Conservation (phyloP, 129 eudicot genomes). For the Chrysanthemum lavandulifolium region DNA sequence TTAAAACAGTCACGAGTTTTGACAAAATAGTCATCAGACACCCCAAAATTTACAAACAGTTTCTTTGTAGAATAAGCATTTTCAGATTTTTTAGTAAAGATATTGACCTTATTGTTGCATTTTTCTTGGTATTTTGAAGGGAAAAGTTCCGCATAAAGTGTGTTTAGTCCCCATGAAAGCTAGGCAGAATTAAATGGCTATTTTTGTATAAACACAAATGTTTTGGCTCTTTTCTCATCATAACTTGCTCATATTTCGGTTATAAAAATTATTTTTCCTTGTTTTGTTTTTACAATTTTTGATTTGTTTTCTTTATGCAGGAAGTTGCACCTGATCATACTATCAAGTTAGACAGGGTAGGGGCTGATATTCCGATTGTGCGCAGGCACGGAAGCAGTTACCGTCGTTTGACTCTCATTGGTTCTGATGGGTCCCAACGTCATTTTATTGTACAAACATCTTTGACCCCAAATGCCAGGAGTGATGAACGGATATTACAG, state of each 20-base stretch:
- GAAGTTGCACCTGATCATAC: slow-evolving; percentile 99
- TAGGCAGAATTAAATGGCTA: too few relatives aligned
- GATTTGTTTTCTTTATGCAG: slow-evolving; percentile 33
- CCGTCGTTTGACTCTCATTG: slow-evolving; percentile 89
- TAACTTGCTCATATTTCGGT: too few relatives aligned
- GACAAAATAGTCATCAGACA: too few relatives aligned
- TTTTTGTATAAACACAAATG: too few relatives aligned
- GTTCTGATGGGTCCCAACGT: slow-evolving; percentile 99
- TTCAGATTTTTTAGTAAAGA: too few relatives aligned
- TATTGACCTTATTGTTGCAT: background rate
- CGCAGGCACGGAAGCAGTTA: slow-evolving; percentile 99
- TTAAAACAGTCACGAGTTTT: too few relatives aligned
- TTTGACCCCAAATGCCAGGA: slow-evolving; percentile 94
- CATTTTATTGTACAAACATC: slow-evolving; percentile 99
- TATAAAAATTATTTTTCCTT: background rate
- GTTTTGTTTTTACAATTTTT: background rate
- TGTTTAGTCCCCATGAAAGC: too few relatives aligned
- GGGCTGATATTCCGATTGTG: slow-evolving; percentile 92
- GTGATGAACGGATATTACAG: slow-evolving; percentile 93
- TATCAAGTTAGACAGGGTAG: slow-evolving; percentile 91
- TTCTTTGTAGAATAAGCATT: too few relatives aligned
- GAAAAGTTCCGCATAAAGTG: too few relatives aligned
- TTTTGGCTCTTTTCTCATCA: background rate
- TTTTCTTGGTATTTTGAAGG: too few relatives aligned
- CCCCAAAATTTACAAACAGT: too few relatives aligned